These are phyloP conservation scores for Exophiala sp. DNA, from an alignment of 2,329 filamentous ascomycete species.

Conservation along the genomic window DNA sequence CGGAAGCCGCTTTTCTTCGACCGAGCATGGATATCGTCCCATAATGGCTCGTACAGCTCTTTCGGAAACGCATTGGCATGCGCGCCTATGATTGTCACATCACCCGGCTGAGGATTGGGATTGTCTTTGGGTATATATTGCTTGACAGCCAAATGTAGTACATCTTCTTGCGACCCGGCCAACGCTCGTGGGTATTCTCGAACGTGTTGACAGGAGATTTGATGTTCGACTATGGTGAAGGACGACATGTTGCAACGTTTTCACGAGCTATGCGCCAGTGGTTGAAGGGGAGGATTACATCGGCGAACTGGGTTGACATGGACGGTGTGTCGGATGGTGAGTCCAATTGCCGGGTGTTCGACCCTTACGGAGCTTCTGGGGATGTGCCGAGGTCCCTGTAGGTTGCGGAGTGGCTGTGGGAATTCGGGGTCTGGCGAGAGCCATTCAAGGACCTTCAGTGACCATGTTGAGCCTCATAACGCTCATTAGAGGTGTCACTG, in stretches of 20 bases:
- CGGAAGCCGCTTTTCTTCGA: slow-evolving; percentile 57
- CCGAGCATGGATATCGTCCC: slow-evolving; percentile 67
- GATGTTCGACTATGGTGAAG: slow-evolving; percentile 49
- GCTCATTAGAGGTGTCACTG: too few relatives aligned
- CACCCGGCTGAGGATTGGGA: slow-evolving; percentile 40
- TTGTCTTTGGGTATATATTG: slow-evolving; percentile 54
- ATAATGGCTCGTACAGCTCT: slow-evolving; percentile 78
- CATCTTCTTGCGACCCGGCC: slow-evolving; percentile 47
- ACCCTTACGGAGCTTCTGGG: neutral
- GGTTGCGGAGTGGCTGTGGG: neutral
- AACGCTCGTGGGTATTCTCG: slow-evolving; percentile 50
- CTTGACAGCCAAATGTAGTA: slow-evolving; percentile 51
- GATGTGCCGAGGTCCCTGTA: slow-evolving; percentile 5
- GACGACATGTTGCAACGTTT: slow-evolving; percentile 28
- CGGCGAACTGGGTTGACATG: too few relatives aligned
- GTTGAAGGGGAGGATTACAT: too few relatives aligned
- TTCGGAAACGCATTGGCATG: slow-evolving; percentile 56
- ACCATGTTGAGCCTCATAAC: too few relatives aligned
- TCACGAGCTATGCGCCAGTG: neutral
- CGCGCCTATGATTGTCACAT: slow-evolving; percentile 53
- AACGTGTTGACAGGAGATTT: slow-evolving; percentile 48
- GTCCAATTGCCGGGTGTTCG: too few relatives aligned
- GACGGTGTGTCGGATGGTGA: too few relatives aligned
- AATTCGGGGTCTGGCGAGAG: too few relatives aligned
- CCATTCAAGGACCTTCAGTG: too few relatives aligned